phyloP scores from a whole-genome alignment of 2,329 filamentous ascomycete species.

The Ophiostoma quercus region DNA sequence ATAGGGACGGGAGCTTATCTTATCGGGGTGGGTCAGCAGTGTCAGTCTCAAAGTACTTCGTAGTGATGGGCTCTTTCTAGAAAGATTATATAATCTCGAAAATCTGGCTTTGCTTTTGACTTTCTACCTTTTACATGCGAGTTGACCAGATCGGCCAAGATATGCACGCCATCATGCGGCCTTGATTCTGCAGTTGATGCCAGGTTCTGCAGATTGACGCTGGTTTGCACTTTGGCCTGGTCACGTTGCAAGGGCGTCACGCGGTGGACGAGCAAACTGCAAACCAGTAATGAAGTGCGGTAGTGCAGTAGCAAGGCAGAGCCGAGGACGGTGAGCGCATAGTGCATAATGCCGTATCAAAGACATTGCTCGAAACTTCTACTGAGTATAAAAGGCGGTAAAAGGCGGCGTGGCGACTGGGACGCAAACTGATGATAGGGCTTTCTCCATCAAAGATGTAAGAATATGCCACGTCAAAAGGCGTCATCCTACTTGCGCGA shows the following conservation, averaged over 20 bases:
- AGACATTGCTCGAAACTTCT: too few relatives aligned
- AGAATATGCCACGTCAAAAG: not conserved
- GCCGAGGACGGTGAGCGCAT: not conserved
- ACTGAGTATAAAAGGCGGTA: too few relatives aligned
- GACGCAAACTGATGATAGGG: not conserved
- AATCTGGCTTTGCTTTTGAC: not conserved
- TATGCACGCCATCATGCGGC: not conserved
- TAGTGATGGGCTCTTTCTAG: too few relatives aligned
- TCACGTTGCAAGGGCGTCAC: not conserved
- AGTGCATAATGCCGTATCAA: not conserved
- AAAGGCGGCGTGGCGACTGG: not conserved
- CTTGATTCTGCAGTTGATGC: not conserved
- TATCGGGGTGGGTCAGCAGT: not conserved
- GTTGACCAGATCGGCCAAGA: not conserved
- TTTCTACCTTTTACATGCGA: too few relatives aligned
- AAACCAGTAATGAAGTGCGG: not conserved
- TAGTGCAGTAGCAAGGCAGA: not conserved
- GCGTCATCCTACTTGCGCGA: not conserved
- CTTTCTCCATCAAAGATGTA: not conserved
- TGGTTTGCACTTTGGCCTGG: not conserved
- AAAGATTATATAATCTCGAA: not conserved
- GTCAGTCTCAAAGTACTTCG: not conserved
- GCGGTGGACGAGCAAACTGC: too few relatives aligned
- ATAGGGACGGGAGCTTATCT: constrained; percentile 7
- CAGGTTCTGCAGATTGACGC: not conserved